Evolutionary conservation across 1,139 yeast species (phyloP), one percentile per base, ranked within the genome.

Genomic region (Candida tunisiensis): DNA sequence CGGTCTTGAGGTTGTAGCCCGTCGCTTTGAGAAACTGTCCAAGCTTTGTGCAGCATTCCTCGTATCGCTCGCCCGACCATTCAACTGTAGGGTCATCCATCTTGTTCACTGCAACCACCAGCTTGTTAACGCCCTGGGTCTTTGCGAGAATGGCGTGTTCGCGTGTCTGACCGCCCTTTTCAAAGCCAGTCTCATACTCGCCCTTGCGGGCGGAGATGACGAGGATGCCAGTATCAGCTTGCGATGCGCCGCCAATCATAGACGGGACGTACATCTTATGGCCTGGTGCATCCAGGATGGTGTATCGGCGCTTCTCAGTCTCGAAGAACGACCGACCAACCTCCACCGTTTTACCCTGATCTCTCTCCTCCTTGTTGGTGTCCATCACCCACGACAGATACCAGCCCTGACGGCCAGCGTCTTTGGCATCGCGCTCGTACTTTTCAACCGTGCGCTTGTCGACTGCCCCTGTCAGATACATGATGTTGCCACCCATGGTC

Each of bases 351-450:
- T 88, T 91, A 64, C 99, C 99, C 55, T 88, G 94, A 45, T 67
- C 79, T 65, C 98, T 79, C 62, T 88, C 99, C 60, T 88, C 98
- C 58, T 83, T 83, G 62, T 91, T 88, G 44, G 96, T 85, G 57
- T 88, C 99, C 94, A 88, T 85, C 44, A 91, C 92, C 98, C 98
- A 88, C 8, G 96, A 85, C 46, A 88, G 64, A 53, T 88, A 88
- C 98, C 98, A 88, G 56, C 96, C 95, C 62, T 85, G 96, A 63
- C 96, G 79, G 54, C 98, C 96, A 25, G 96, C 96, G 45, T 88
- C 99, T 56, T 82, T 85, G 37, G 98, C 98, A 57, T 88, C 99
- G 55, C 88, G 73, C 61, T 91, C 96, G 52, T 85, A 85, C 57
- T 88, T 88, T 41, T 88, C 98, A 38, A 91, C 91, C n/a, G 96